Base-by-base conservation (phyloP, 331 rosid species). In the Pyrus hybrid region DNA sequence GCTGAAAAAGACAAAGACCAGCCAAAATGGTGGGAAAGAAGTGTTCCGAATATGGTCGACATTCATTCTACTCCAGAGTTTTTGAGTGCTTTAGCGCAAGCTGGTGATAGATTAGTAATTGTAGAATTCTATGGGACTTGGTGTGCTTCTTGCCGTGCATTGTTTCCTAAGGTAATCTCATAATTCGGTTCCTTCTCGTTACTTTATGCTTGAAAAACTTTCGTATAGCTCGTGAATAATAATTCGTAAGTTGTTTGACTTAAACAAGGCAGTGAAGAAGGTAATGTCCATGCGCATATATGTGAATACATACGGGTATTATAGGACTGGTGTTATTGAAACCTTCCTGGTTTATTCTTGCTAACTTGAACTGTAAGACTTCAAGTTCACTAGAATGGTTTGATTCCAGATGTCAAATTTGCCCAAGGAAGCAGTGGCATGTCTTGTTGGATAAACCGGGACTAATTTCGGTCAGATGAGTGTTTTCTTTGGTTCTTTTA, bases 11-110 rank as follows among this genome's bases (percentile, higher is more conserved):
- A 86, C 76, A 88, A 83, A 63, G 96, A 87, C 80, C 98, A 89
- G 70, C 98, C 99, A 73, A 96, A 96, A 81, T 96, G 99, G 99
- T 96, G 98, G 99, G 99, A 96, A 84, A 92, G 80, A 92, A 96
- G 87, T 81, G 96, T 92, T 70, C 83, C 93, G 49, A 96, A 96
- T 79, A 92, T 96, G 99, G 49, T 79, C 69, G 99, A 96, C 80
- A 89, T 96, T 83, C 97, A 92, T 83, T 92, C 98, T 16, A 96
- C 94, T 1, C 94, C 89, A 78, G 98, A 96, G 20, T 88, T 96
- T 80, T 88, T 96, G 72, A 81, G 60, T 79, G 93, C 99, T 71
- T 86, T 96, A 68, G 77, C 91, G 77, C 86, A 86, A 85, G 97
- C 98, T 23, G 97, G 90, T 72, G 99, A 96, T 83, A 92, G 88